These are phyloP conservation scores for Prototheca wickerhamii DNA, from an alignment of 163 green algal species.

Conservation along the genomic window DNA sequence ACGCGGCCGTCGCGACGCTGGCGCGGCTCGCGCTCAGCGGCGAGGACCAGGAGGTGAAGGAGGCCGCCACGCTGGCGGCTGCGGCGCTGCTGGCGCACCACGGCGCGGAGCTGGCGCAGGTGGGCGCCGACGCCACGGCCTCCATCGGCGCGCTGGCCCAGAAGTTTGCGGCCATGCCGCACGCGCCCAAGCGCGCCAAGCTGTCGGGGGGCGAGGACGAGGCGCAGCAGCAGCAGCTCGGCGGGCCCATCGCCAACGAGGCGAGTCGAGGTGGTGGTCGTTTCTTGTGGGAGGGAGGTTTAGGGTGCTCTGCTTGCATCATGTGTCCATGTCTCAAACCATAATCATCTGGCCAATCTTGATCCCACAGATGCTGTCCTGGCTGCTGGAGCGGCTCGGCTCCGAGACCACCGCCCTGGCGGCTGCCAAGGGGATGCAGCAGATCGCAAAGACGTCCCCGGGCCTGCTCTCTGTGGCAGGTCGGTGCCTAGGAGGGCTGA, in stretches of 20 bases:
- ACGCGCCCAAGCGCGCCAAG: conserved; percentile 16
- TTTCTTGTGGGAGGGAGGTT: no score
- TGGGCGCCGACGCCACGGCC: no score
- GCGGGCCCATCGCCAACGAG: neutral
- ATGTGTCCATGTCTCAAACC: no score
- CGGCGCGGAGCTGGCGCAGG: conserved; percentile 47
- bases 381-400: conserved; percentile 78
- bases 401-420: conserved; percentile 87
- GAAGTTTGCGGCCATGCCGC: conserved; percentile 34
- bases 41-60: conserved; percentile 89
- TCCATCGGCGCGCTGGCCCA: conserved; percentile 14
- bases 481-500: conserved; percentile 2
- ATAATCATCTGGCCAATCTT: no score
- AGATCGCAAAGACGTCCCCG: conserved; percentile 44
- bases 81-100: conserved; percentile 50
- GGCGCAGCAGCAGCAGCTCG: neutral
- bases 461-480: conserved; percentile 30
- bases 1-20: conserved; percentile 3
- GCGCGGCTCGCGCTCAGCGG: conserved; percentile 42
- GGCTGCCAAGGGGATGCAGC: conserved; percentile 65
- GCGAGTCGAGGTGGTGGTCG: no score
- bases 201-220: neutral
- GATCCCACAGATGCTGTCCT: conserved; percentile 15
- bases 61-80: conserved; percentile 69
- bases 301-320: no score